A percentile compares a stretch with the other conserved stretches of the same genome.
Evolutionary conservation across 441 rosid genomes (phyloP).

Genomic region (Syzygium syzygioides): DNA sequence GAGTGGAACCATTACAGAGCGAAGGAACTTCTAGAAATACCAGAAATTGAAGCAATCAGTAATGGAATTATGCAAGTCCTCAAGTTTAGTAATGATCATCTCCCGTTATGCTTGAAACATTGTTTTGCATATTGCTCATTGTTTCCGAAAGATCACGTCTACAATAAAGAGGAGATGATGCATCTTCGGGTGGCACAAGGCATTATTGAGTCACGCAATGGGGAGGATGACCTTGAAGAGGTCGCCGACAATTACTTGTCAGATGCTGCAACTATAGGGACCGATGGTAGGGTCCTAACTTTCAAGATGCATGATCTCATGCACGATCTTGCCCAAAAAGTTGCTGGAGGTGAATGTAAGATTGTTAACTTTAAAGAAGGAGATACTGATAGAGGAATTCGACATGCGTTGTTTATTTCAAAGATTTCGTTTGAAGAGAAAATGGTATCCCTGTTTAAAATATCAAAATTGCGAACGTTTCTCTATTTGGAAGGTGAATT

Average conservation of each 20-base stretch:
- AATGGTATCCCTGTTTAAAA: fast-evolving
- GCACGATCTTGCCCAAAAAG: not conserved
- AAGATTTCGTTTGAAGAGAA: fast-evolving
- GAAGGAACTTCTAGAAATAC: not conserved
- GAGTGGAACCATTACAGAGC: not conserved
- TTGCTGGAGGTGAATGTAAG: not conserved
- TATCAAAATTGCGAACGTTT: not conserved
- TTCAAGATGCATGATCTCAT: not conserved
- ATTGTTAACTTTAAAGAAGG: not conserved
- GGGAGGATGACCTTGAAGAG: not conserved
- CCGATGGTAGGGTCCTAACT: fast-evolving
- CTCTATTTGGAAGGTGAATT: fast-evolving
- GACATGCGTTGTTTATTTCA: fast-evolving
- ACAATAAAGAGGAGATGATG: fast-evolving
- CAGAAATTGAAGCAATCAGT: not conserved
- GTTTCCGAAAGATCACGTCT: no score
- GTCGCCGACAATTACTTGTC: not conserved
- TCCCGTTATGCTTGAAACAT: not conserved
- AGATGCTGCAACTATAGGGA: fast-evolving
- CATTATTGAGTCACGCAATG: not conserved
- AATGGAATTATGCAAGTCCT: not conserved
- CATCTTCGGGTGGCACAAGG: no score
- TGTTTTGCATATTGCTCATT: not conserved
- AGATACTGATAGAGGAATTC: not conserved
- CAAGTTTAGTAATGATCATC: not conserved